Percentiles rank a stretch among this genome's conserved stretches.
phyloP scores from a whole-genome alignment of 768 basidiomycete genomes.

The Panaeolus papilionaceus region DNA sequence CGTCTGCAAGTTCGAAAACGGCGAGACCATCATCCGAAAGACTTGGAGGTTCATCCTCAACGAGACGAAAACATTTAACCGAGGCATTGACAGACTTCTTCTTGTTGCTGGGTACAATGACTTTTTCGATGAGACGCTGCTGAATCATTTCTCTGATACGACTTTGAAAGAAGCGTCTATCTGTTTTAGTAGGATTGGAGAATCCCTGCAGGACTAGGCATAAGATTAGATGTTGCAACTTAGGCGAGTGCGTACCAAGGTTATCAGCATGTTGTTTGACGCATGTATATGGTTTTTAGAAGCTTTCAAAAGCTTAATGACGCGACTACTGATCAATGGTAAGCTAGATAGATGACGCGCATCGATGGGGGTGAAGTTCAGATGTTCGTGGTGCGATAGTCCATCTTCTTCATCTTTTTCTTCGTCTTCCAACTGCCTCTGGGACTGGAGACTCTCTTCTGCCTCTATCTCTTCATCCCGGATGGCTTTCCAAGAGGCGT shows the following conservation, averaged over 20 bases:
- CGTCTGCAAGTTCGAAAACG: slow-evolving; percentile 50
- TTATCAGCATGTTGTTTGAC: slow-evolving; percentile 77
- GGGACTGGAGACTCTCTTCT: slow-evolving; percentile 33
- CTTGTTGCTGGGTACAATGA: slow-evolving; percentile 66
- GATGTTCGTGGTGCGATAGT: slow-evolving; percentile 30
- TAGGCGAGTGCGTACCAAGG: slow-evolving; percentile 58
- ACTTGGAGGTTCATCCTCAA: slow-evolving; percentile 44
- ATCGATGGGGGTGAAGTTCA: slow-evolving; percentile 78
- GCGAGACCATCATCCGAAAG: slow-evolving; percentile 42
- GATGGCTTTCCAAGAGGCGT: slow-evolving; percentile 77
- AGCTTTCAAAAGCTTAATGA: slow-evolving; percentile 73
- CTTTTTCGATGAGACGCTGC: slow-evolving; percentile 76
- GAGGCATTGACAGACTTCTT: slow-evolving; percentile 52
- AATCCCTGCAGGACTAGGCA: slow-evolving; percentile 63
- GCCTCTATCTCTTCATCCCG: slow-evolving; percentile 69
- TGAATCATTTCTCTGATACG: slow-evolving; percentile 76
- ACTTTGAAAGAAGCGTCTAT: slow-evolving; percentile 83
- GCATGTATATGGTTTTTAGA: slow-evolving; percentile 75
- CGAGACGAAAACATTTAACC: slow-evolving; percentile 73
- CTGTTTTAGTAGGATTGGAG: slow-evolving; percentile 71
- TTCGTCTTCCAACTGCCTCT: slow-evolving; percentile 32
- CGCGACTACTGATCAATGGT: slow-evolving; percentile 70
- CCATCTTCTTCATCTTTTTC: slow-evolving; percentile 43
- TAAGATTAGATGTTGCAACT: slow-evolving; percentile 13
- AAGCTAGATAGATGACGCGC: slow-evolving; percentile 79